Evolutionary conservation across 2,329 filamentous ascomycete genomes (phyloP), one percentile per base, ranked within the genome.

Genomic region (Colletotrichum sp.): DNA sequence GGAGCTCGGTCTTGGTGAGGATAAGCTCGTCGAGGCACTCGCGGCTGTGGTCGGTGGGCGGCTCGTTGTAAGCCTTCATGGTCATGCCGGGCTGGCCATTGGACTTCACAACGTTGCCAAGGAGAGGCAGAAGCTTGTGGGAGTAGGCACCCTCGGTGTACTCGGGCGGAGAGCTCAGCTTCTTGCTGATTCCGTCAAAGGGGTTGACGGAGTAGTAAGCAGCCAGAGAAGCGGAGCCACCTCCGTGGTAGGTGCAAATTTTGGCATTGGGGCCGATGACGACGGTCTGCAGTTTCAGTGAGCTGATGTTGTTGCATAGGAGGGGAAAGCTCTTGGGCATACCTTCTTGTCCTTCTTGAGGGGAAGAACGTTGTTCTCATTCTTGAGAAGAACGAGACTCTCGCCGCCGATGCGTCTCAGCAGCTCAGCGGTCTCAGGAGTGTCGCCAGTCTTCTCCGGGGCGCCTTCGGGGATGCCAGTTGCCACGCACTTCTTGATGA

Each of bases 341-440:
- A 88, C 84, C 77, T 90, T 91, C 78, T 90, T 91, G 51, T 90
- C 85, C 78, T 91, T 92, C 38, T 88, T 88, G 5, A 93, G 81
- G 1, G 94, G 94, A 2, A 96, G 85, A 0, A 92, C 80, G 16
- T 85, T 85, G 47, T 88, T 87, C 15, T 94, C 88, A 76, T 96
- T 96, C 83, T 95, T 95, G 63, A 95, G 84, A 15, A 96, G 86
- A 2, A 95, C 93, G 11, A 94, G 91, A 5, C 91, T 91, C 79
- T 95, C 92, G 6, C 91, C 89, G 21, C 92, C 93, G 29, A 93
- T 87, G 68, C 88, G 87, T 21, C 94, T 88, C 27, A 95, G 88
- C 59, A 95, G 84, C 18, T 87, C 88, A 6, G 91, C 88, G 47
- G 91, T 91, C 80, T 93, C 89, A 1, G 89, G 86, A 0, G 89